phyloP scores from a whole-genome alignment of 179 eudicot genomes.

The Nepenthes alata region DNA sequence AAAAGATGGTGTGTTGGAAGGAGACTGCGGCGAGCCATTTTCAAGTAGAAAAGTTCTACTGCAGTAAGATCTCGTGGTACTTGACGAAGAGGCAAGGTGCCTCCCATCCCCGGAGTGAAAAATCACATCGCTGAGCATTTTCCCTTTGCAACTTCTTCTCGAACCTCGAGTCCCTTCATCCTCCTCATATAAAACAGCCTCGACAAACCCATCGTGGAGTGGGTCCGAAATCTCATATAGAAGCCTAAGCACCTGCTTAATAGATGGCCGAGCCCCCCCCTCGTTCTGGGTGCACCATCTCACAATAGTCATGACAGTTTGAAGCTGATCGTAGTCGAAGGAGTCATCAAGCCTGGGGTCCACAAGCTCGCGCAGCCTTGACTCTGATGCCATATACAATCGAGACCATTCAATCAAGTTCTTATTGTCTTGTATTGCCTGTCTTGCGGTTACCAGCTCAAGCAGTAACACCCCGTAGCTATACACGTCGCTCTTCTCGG shows the following conservation, averaged over 20 bases:
- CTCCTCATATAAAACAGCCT: conserved; percentile 64
- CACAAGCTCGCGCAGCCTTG: conserved; percentile 53
- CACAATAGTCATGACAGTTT: conserved; percentile 47
- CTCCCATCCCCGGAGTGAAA: conserved; percentile 67
- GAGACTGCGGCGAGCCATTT: conserved; percentile 81
- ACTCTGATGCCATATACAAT: conserved; percentile 35
- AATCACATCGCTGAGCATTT: conserved; percentile 34
- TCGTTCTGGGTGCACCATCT: conserved; percentile 86
- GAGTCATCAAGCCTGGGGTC: conserved; percentile 63
- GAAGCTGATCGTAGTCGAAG: conserved; percentile 75
- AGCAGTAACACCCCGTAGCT: conserved; percentile 83
- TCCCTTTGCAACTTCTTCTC: conserved; percentile 53
- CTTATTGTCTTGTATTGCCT: conserved; percentile 70
- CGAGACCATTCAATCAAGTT: conserved; percentile 86
- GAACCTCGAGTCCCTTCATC: conserved; percentile 37
- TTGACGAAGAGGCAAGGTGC: conserved; percentile 85
- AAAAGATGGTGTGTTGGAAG: conserved; percentile 41
- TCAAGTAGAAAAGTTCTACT: conserved; percentile 83
- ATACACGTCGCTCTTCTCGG: conserved; percentile 89
- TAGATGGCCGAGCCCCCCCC: conserved; percentile 80
- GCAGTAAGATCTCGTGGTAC: conserved; percentile 74
- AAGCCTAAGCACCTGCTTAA: conserved; percentile 90
- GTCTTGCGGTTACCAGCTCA: conserved; percentile 66
- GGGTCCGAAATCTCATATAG: conserved; percentile 83
- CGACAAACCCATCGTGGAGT: conserved; percentile 60